Evolutionary conservation across 257 asterid species (phyloP).

Genomic region (Jasminum sambac): DNA sequence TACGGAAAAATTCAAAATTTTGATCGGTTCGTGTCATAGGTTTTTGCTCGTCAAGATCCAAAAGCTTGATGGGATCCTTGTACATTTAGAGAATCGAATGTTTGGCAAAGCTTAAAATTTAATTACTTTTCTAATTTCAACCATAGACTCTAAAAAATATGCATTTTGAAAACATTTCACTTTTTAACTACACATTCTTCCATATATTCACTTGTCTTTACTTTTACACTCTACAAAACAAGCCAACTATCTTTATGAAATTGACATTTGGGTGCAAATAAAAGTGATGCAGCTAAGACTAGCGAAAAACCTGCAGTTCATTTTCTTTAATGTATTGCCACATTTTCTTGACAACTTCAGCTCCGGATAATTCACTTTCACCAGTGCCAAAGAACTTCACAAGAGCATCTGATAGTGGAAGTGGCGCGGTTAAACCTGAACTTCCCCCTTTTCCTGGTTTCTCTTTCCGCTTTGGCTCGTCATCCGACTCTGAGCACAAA

Average conservation of each 20-base stretch:
- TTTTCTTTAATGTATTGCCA: slow-evolving; percentile 49
- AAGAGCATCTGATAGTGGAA: slow-evolving; percentile 37
- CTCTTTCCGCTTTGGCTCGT: slow-evolving; percentile 34
- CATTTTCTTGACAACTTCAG: slow-evolving; percentile 41
- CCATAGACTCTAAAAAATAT: neutral
- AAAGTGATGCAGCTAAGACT: slow-evolving; percentile 1
- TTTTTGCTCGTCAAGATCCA: too few species aligned
- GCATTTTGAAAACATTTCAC: neutral
- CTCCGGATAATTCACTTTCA: slow-evolving; percentile 36
- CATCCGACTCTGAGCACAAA: slow-evolving; percentile 24
- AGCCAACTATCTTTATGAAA: too few species aligned
- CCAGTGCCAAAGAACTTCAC: slow-evolving; percentile 39
- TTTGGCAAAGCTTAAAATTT: too few species aligned
- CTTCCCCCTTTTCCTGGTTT: slow-evolving; percentile 31
- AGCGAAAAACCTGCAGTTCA: slow-evolving; percentile 40
- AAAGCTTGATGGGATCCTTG: too few species aligned
- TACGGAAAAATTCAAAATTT: too few species aligned
- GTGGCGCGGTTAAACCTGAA: slow-evolving; percentile 36
- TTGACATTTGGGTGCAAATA: too few species aligned
- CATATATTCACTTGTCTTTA: too few species aligned
- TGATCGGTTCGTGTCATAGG: too few species aligned
- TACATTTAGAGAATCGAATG: too few species aligned
- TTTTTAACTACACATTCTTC: too few species aligned
- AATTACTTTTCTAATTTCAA: too few species aligned
- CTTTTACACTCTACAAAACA: too few species aligned